Base-by-base conservation (phyloP, 345 rosid species). In the Syzygium jambos region DNA sequence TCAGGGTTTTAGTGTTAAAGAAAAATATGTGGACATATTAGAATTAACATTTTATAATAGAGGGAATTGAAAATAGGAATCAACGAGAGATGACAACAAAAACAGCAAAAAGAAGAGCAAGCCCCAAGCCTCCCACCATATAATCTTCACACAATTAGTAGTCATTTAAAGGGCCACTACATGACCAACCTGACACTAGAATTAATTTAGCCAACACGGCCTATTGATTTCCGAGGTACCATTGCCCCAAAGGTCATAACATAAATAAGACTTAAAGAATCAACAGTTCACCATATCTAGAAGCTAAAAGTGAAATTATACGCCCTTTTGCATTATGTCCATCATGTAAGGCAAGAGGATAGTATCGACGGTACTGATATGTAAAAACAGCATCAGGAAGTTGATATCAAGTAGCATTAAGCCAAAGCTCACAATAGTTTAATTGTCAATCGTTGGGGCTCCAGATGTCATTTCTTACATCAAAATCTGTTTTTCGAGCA, bases 1-100 rank as follows among this genome's bases (percentile, higher is more conserved):
- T 59, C 87, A 65, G 49, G 82, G 82, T 21, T 73, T 73, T 73
- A 61, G 73, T n/a, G 86, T 88, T 88, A 52, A 89, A 89, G 85
- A 46, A 9, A 77, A 78, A 84, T 27, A 51, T 10, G 52, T 78
- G 87, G 6, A 85, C 46, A 85, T 25, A 73, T 73, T 85, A 43
- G 30, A 85, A 16, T 30, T 38, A 63, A 34, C 52, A 84, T 29
- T 52, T 85, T 53, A 30, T 51, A 53, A 85, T 49, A 5, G 34
- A 77, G 12, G 61, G 56, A 85, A 88, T 22, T 34, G 61, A 56
- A 86, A 73, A 9, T 19, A 38, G 38, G 82, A 22, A 38, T 73
- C 82, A 38, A 73, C 27, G 49, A 73, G 49, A n/a, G 73, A 61
- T 61, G 34, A 61, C 73, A 61, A 61, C 17, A 14, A 73, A 73